Evolutionary conservation across 441 rosid genomes (phyloP), one percentile per base, ranked within the genome.

Genomic region (Gossypium davidsonii): DNA sequence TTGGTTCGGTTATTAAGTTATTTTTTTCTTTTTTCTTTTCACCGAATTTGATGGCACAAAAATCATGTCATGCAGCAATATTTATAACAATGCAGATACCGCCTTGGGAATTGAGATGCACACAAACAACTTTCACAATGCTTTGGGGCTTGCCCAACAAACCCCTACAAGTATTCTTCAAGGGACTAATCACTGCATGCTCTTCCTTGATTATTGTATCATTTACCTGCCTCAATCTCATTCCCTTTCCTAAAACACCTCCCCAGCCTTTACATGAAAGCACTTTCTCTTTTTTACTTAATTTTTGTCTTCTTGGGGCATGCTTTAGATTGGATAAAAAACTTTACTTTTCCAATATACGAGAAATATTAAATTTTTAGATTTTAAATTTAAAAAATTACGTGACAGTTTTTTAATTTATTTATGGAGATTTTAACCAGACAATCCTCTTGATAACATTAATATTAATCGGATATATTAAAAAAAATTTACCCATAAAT

Each of bases 11-110:
- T 6, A 34, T 34, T 34, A 6, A 34, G 39, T 34, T 34, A 34
- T 11, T 23, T 20, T 20, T 44, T 18, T 53, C 0, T 0, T 52
- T 3, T 8, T 8, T 3, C 10, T 67, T 25, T 58, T 70, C 72
- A 55, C 74, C 71, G 55, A 75, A 67, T 68, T 79, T 56, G 68
- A 72, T 77, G 79, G 66, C 78, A 64, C 39, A 57, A 59, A 74
- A 74, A 65, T 70, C 67, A n/a, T 56, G 72, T 70, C 67, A n/a
- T 56, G 72, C 72, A 70, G 56, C 74, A 26, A 31, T 25, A 11
- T 21, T 42, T n/a, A 39, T 63, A 12, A 9, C 4, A 10, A 37
- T 12, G 7, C 39, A 59, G 26, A 17, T 26, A 51, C 21, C 9
- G 18, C 72, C 74, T 78, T 73, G 80, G 77, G 72, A 34, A 34